phyloP scores from a whole-genome alignment of 1,284 basidiomycete species.

The Boletus albobrunnescens region DNA sequence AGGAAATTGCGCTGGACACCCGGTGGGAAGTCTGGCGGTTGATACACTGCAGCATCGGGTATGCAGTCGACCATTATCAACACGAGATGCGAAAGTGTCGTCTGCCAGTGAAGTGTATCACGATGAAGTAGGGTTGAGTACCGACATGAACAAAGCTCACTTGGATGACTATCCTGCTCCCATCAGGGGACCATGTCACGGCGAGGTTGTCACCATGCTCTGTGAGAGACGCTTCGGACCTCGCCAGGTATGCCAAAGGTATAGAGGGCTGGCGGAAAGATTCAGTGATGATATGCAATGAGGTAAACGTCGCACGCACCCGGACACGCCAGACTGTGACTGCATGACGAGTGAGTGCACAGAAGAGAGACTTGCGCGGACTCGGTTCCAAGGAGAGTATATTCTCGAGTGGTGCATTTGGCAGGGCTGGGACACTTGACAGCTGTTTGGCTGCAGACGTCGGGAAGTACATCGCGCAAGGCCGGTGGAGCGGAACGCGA shows the following conservation, averaged over 20 bases:
- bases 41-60: constrained; percentile 53
- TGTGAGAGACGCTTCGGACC: constrained; percentile 71
- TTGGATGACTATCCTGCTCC: constrained; percentile 72
- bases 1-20: constrained; percentile 65
- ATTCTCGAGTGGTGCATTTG: constrained; percentile 55
- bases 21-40: constrained; percentile 47
- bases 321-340: constrained; percentile 81
- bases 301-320: constrained; percentile 45
- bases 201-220: constrained; percentile 77
- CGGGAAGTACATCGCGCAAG: constrained; percentile 70
- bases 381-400: constrained; percentile 61
- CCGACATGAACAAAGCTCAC: constrained; percentile 43
- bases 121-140: constrained; percentile 4
- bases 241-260: constrained; percentile 68
- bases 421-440: constrained; percentile 61
- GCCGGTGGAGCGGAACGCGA: not conserved
- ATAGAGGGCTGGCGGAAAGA: constrained; percentile 64
- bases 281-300: constrained; percentile 2
- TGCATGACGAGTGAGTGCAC: constrained; percentile 62
- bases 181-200: constrained; percentile 79
- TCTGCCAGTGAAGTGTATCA: constrained; percentile 48
- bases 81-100: constrained; percentile 73
- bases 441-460: constrained; percentile 71
- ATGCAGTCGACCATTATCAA: constrained; percentile 67
- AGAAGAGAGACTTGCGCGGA: constrained; percentile 76